phyloP scores from a whole-genome alignment of 2,329 filamentous ascomycete species.

The Ascosphaera apis region DNA sequence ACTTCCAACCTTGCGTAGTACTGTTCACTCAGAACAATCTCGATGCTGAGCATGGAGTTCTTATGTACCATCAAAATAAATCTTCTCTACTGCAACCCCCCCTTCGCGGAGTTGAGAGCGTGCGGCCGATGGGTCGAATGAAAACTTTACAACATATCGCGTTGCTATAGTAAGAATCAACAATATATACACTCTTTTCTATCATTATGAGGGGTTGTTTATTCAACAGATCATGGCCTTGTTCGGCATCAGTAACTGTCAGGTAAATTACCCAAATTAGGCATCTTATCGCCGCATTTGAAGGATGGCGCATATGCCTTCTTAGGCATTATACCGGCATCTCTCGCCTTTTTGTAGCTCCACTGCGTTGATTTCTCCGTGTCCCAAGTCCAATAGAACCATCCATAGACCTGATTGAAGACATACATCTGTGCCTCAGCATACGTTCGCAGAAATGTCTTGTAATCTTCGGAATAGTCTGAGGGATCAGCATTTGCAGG shows the following conservation, averaged over 20 bases:
- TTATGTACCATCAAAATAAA: no score
- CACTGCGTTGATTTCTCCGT: constrained; percentile 71
- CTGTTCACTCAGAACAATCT: no score
- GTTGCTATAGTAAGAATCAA: no score
- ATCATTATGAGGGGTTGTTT: neutral
- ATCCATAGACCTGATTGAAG: constrained; percentile 84
- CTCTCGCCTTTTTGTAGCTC: constrained; percentile 52
- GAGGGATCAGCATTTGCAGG: constrained; percentile 50
- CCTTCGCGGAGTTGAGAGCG: no score
- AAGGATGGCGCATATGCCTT: constrained; percentile 52
- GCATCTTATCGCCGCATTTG: constrained; percentile 32
- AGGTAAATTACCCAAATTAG: constrained; percentile 21
- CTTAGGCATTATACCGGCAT: constrained; percentile 54
- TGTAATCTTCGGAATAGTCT: constrained; percentile 50
- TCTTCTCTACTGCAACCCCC: no score
- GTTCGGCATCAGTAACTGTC: constrained; percentile 17
- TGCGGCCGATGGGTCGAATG: no score
- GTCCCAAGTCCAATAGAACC: constrained; percentile 99
- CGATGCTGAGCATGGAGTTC: no score
- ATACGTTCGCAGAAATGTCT: constrained; percentile 67
- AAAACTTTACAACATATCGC: no score
- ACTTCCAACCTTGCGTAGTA: no score
- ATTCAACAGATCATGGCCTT: neutral
- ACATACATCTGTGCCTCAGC: constrained; percentile 89
- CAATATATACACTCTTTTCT: neutral